Evolutionary conservation across 2,329 filamentous ascomycete genomes (phyloP).

Genomic region (Fusarium udum): DNA sequence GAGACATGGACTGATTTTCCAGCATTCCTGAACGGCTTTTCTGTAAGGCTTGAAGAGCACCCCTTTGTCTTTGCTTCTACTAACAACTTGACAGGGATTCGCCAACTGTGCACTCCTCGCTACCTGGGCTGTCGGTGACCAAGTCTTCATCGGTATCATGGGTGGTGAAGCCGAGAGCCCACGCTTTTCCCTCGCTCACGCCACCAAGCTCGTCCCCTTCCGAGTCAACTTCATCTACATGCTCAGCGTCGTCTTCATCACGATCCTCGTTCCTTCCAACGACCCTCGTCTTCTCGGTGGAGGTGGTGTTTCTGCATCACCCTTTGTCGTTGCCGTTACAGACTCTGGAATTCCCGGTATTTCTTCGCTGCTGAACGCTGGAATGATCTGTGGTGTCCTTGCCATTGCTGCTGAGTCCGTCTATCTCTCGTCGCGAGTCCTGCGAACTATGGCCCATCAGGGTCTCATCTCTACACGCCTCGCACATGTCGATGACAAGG

Average conservation of each 20-base stretch:
- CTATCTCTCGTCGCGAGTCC: constrained; percentile 23
- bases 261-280: constrained; percentile 22
- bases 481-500: constrained; percentile 10
- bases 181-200: constrained; percentile 29
- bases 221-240: constrained; percentile 36
- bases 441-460: constrained; percentile 31
- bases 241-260: constrained; percentile 33
- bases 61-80: accelerated
- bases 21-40: constrained; percentile 28
- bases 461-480: not conserved
- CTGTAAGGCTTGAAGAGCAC: not conserved
- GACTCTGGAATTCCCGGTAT: constrained; percentile 28
- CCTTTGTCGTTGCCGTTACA: constrained; percentile 27
- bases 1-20: constrained; percentile 14
- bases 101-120: constrained; percentile 32
- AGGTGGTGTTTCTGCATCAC: constrained; percentile 23
- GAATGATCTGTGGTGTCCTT: constrained; percentile 35
- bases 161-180: constrained; percentile 33
- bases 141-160: constrained; percentile 40
- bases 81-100: constrained; percentile 14
- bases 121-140: constrained; percentile 35
- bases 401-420: constrained; percentile 28
- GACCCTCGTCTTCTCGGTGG: constrained; percentile 27
- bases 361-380: constrained; percentile 26
- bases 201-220: constrained; percentile 31